Evolutionary conservation across 805 yeast genomes (phyloP).

Genomic region (Sporopachydermia quercuum): DNA sequence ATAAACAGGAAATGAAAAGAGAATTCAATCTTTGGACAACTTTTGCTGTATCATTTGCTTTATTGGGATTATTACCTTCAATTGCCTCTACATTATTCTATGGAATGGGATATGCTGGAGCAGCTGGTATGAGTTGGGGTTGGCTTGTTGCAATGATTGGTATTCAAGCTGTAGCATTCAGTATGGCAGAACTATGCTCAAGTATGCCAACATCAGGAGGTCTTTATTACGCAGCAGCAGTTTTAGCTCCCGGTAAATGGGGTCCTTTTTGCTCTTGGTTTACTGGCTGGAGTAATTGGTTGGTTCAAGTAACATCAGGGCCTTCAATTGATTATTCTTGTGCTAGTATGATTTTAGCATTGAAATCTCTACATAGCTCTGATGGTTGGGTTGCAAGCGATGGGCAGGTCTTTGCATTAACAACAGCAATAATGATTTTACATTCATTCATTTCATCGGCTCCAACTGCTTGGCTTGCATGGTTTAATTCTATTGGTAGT

Average conservation of each 20-base stretch:
- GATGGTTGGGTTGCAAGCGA: slow-evolving; percentile 25
- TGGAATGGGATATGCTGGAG: slow-evolving; percentile 45
- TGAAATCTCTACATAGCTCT: slow-evolving; percentile 27
- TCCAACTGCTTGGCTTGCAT: slow-evolving; percentile 41
- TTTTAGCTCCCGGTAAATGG: slow-evolving; percentile 40
- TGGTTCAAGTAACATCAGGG: slow-evolving; percentile 47
- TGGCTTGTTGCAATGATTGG: slow-evolving; percentile 39
- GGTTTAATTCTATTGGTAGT: slow-evolving; percentile 35
- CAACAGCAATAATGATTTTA: slow-evolving; percentile 33
- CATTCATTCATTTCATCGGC: slow-evolving; percentile 34
- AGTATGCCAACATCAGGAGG: slow-evolving; percentile 60
- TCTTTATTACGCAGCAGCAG: slow-evolving; percentile 52
- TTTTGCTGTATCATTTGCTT: slow-evolving; percentile 49
- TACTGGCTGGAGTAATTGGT: slow-evolving; percentile 51
- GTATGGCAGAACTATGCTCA: slow-evolving; percentile 50
- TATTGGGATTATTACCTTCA: slow-evolving; percentile 50
- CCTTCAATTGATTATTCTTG: slow-evolving; percentile 46
- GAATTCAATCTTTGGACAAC: slow-evolving; percentile 42
- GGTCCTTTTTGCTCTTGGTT: slow-evolving; percentile 45
- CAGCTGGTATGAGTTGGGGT: slow-evolving; percentile 54
- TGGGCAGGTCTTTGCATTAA: slow-evolving; percentile 36
- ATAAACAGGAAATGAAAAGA: slow-evolving; percentile 47
- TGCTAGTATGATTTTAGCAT: slow-evolving; percentile 41
- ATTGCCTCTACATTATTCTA: slow-evolving; percentile 48
- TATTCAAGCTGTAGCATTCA: slow-evolving; percentile 40